These are phyloP conservation scores for Didymosphaeria variabile DNA, from an alignment of 2,329 filamentous ascomycete genomes.

Conservation along the genomic window DNA sequence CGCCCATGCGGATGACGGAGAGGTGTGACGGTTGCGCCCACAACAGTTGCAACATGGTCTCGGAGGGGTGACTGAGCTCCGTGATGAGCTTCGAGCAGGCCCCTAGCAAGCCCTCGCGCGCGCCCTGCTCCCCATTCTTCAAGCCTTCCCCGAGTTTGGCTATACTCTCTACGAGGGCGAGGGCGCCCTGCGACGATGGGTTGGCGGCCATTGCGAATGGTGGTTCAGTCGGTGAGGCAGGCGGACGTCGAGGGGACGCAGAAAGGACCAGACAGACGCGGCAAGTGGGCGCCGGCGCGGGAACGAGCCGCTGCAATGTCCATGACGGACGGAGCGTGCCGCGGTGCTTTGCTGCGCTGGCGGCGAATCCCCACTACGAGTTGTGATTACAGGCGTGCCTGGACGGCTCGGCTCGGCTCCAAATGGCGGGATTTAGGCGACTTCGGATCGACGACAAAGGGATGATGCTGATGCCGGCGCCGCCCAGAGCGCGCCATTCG, in stretches of 20 bases:
- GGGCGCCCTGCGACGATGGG: slow-evolving; percentile 21
- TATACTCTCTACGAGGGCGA: slow-evolving; percentile 33
- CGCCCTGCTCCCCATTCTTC: slow-evolving; percentile 24
- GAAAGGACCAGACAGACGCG: background rate
- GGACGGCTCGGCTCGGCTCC: background rate
- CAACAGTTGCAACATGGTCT: slow-evolving; percentile 31
- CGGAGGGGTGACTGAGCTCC: slow-evolving; percentile 34
- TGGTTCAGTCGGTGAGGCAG: background rate
- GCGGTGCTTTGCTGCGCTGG: background rate
- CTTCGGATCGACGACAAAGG: background rate
- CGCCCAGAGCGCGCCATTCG: too few relatives aligned
- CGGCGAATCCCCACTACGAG: too few relatives aligned
- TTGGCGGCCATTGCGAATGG: background rate
- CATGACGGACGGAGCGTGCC: background rate
- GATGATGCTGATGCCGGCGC: too few relatives aligned
- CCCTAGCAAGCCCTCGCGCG: slow-evolving; percentile 31
- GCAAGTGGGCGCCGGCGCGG: background rate
- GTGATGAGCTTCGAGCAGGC: slow-evolving; percentile 34
- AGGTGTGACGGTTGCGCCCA: slow-evolving; percentile 37
- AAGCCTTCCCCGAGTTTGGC: slow-evolving; percentile 28
- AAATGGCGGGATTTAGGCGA: background rate
- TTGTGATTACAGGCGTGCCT: too few relatives aligned
- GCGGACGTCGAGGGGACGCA: background rate
- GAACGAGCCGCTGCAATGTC: background rate
- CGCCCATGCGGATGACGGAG: slow-evolving; percentile 28